A percentile compares a stretch with the other conserved stretches of the same genome.
Conservation (phyloP, 106 monocot species). For the Apostasia shenzhenica region DNA sequence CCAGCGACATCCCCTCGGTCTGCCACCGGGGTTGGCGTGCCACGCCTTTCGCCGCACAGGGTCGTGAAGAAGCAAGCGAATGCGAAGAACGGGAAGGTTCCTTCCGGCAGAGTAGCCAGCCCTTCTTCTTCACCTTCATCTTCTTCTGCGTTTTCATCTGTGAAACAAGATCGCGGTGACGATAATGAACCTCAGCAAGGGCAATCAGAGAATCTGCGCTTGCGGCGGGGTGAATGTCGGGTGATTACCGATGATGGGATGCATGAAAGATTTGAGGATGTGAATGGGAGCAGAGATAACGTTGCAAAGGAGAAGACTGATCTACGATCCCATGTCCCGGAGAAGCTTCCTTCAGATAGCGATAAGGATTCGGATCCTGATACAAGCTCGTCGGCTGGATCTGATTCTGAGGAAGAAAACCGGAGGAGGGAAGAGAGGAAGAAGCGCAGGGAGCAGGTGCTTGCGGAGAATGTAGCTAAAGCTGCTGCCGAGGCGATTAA, state of each 20-base stretch:
- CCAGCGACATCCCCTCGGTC: not conserved
- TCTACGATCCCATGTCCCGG: not conserved
- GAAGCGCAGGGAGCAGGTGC: conserved; percentile 51
- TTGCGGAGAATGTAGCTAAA: conserved; percentile 33
- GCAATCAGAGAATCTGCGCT: not conserved
- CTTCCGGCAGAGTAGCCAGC: not conserved
- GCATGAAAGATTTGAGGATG: not conserved
- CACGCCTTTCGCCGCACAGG: not conserved
- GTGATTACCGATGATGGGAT: not conserved
- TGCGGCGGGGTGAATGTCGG: not conserved
- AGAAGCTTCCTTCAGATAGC: conserved; percentile 8
- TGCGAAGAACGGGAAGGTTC: not conserved
- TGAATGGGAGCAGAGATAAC: not conserved
- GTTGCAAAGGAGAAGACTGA: not conserved
- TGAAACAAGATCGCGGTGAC: not conserved
- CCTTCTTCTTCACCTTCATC: not conserved
- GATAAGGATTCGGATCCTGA: conserved; percentile 5
- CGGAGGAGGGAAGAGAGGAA: conserved; percentile 54
- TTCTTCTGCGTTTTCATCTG: not conserved
- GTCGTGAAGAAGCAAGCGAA: conserved; percentile 12
- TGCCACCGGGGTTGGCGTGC: not conserved
- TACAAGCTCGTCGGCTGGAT: conserved; percentile 1
- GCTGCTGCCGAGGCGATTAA: conserved; percentile 62
- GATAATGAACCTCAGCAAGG: not conserved
- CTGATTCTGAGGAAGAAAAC: conserved; percentile 65